A percentile compares a stretch with the other conserved stretches of the same genome.
phyloP scores from a whole-genome alignment of 371 early-diverging fungal species.

The Mortierella sp. region DNA sequence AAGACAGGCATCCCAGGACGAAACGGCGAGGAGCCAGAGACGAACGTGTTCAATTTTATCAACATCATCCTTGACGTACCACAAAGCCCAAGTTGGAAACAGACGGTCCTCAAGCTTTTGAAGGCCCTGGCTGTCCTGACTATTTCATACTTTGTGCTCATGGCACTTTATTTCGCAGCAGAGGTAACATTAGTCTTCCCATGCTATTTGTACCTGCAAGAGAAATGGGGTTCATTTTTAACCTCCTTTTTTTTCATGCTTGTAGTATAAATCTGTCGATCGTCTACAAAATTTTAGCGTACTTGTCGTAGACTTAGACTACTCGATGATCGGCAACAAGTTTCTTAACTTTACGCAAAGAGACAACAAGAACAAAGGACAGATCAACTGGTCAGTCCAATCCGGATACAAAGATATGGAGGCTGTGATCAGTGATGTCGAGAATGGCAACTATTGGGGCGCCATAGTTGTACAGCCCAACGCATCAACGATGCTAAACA shows the following conservation, averaged over 20 bases:
- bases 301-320: conserved; percentile 44
- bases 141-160: conserved; percentile 32
- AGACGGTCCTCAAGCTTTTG: conserved; percentile 14
- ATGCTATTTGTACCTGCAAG: background rate
- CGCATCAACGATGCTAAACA: conserved; percentile 28
- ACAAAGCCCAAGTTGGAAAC: conserved; percentile 8
- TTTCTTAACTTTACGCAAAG: conserved; percentile 38
- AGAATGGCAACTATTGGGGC: conserved; percentile 36
- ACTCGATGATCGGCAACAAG: conserved; percentile 34
- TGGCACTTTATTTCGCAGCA: conserved; percentile 44
- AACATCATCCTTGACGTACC: conserved; percentile 37
- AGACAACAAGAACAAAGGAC: conserved; percentile 10
- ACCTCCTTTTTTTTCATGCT: background rate
- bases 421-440: conserved; percentile 27
- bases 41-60: conserved; percentile 39
- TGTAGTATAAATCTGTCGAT: conserved; percentile 18
- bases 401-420: conserved; percentile 17
- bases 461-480: conserved; percentile 28
- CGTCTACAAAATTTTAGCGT: conserved; percentile 32
- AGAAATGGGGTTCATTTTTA: background rate
- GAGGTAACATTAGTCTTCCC: conserved; percentile 19
- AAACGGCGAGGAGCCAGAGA: conserved; percentile 46
- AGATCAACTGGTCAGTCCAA: conserved; percentile 38
- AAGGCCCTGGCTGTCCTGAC: conserved; percentile 31
- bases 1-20: conserved; percentile 38